Conservation (phyloP, 202 grass and related monocot genomes). For the Eragrostis tef region DNA sequence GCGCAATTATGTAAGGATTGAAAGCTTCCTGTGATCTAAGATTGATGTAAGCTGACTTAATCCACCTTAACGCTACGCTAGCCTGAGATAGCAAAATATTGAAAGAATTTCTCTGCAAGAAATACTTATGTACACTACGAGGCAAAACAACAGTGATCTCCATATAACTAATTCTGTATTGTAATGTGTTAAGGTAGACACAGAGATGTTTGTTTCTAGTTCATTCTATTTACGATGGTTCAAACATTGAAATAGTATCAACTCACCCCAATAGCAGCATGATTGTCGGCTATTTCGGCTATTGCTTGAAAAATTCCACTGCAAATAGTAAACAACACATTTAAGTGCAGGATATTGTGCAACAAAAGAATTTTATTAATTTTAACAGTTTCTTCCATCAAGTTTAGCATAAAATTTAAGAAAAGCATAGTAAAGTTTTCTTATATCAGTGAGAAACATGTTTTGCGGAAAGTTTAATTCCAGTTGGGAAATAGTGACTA, state of each 20-base stretch:
- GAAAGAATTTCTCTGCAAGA: no score
- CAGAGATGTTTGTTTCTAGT: neutral
- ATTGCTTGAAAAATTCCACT: conserved; percentile 66
- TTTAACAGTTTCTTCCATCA: no score
- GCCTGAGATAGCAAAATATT: no score
- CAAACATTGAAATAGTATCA: conserved; percentile 1
- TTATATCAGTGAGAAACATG: neutral
- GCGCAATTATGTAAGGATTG: neutral
- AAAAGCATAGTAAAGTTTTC: neutral
- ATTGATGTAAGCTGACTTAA: neutral
- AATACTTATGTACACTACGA: no score
- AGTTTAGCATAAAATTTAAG: no score
- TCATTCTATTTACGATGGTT: neutral
- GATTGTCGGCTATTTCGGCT: conserved; percentile 20
- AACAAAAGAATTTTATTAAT: neutral
- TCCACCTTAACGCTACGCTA: neutral
- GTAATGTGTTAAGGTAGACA: neutral
- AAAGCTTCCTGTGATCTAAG: neutral
- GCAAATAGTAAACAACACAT: conserved; percentile 27
- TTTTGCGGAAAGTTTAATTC: neutral
- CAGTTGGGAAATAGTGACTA: no score
- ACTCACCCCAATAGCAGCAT: conserved; percentile 58
- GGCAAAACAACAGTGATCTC: neutral
- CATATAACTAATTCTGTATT: neutral
- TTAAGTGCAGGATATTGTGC: neutral